phyloP scores from a whole-genome alignment of 805 yeast genomes.

The Zygosaccharomyces kombuchaensis region DNA sequence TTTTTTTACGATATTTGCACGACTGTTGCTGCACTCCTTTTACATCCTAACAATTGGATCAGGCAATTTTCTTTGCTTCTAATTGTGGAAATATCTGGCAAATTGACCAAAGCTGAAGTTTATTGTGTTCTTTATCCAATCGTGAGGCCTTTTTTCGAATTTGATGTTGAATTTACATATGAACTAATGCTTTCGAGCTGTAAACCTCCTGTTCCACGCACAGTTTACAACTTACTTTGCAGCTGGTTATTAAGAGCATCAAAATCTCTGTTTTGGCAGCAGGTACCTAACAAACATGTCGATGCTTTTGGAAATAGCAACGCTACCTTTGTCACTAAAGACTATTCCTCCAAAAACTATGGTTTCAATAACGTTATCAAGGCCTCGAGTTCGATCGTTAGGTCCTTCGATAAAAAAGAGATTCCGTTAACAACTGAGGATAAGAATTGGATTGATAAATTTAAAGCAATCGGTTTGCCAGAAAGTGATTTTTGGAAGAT shows the following conservation, averaged over 20 bases:
- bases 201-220: slow-evolving; percentile 61
- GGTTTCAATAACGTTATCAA: slow-evolving; percentile 21
- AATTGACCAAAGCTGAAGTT: slow-evolving; percentile 68
- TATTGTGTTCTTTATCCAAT: slow-evolving; percentile 82
- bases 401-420: slow-evolving; percentile 40
- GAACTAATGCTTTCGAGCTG: slow-evolving; percentile 61
- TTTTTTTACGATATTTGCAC: slow-evolving; percentile 53
- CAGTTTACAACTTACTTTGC: slow-evolving; percentile 57
- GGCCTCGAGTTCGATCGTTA: slow-evolving; percentile 26
- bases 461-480: slow-evolving; percentile 67
- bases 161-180: slow-evolving; percentile 72
- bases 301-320: slow-evolving; percentile 45
- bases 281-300: slow-evolving; percentile 34
- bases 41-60: slow-evolving; percentile 88
- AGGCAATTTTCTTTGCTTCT: slow-evolving; percentile 62
- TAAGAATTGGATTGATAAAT: slow-evolving; percentile 64
- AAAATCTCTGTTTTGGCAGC: slow-evolving; percentile 79
- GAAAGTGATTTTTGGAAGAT: slow-evolving; percentile 82
- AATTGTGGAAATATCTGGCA: slow-evolving; percentile 56
- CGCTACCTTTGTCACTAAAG: slow-evolving; percentile 26
- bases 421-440: slow-evolving; percentile 62
- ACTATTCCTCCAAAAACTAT: slow-evolving; percentile 27
- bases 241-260: slow-evolving; percentile 68
- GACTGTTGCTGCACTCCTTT: slow-evolving; percentile 49
- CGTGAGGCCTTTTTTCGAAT: slow-evolving; percentile 67